These are phyloP conservation scores for Aegilops umbellulata DNA, from an alignment of 176 grass and related monocot species.

Conservation along the genomic window DNA sequence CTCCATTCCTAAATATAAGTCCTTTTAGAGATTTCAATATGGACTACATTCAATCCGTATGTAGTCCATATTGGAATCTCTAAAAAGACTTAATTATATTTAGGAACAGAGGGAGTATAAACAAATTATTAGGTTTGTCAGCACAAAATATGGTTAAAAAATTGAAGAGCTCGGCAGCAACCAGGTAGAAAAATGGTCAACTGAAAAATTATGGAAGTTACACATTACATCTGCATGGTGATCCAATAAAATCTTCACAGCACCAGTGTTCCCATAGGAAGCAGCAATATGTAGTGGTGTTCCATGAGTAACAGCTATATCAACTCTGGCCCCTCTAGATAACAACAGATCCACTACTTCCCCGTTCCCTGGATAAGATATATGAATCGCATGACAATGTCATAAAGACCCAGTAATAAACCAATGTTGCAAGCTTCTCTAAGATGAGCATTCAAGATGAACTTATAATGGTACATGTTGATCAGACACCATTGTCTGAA, in stretches of 20 bases:
- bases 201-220: background rate
- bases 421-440: background rate
- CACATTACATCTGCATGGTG: conserved; percentile 40
- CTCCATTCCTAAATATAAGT: no score
- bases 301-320: conserved; percentile 20
- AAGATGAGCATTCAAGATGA: background rate
- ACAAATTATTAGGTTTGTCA: background rate
- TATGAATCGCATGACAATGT: background rate
- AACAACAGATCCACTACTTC: conserved; percentile 28
- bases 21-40: no score
- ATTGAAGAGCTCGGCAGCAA: background rate
- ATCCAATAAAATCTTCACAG: conserved; percentile 42
- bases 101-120: no score
- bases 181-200: background rate
- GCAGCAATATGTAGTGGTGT: conserved; percentile 43
- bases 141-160: conserved; percentile 1
- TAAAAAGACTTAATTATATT: no score
- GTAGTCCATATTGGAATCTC: no score
- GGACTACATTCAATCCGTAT: no score
- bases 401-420: background rate
- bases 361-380: background rate
- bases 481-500: background rate
- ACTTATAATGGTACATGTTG: background rate
- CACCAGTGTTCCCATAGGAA: conserved; percentile 1
- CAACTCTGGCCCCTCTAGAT: conserved; percentile 43